phyloP scores from a whole-genome alignment of 2,329 filamentous ascomycete genomes.

The Colletotrichum gloeosporioides region DNA sequence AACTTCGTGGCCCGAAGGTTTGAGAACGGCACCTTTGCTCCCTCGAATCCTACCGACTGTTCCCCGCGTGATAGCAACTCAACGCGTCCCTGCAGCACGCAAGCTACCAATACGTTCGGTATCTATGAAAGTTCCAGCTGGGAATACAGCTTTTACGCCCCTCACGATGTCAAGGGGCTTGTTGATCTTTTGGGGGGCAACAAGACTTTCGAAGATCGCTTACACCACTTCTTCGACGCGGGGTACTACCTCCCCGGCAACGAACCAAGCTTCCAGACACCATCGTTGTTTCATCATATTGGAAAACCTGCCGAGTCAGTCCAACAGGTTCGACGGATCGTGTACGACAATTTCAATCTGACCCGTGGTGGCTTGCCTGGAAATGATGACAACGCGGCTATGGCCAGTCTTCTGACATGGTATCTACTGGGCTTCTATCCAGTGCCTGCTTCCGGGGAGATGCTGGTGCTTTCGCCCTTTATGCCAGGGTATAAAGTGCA shows the following conservation, averaged over 20 bases:
- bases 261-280: constrained; percentile 4
- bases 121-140: neutral
- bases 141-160: neutral
- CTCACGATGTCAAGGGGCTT: neutral
- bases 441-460: neutral
- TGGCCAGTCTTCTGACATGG: neutral
- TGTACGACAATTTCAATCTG: neutral
- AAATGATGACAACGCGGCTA: neutral
- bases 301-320: neutral
- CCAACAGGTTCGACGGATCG: neutral
- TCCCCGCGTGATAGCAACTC: neutral
- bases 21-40: neutral
- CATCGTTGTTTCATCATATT: neutral
- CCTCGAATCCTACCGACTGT: neutral
- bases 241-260: neutral
- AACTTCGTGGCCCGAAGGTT: neutral
- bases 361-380: neutral
- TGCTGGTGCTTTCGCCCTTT: neutral
- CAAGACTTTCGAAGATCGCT: neutral
- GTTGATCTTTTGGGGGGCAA: neutral
- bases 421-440: neutral
- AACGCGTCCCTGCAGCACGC: neutral
- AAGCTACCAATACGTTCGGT: neutral
- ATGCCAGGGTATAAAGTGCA: neutral
- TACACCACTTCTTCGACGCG: neutral